Evolutionary conservation across 352 stramenopile genomes (phyloP), one percentile per base, ranked within the genome.

Genomic region (Pseudoperonospora humuli): DNA sequence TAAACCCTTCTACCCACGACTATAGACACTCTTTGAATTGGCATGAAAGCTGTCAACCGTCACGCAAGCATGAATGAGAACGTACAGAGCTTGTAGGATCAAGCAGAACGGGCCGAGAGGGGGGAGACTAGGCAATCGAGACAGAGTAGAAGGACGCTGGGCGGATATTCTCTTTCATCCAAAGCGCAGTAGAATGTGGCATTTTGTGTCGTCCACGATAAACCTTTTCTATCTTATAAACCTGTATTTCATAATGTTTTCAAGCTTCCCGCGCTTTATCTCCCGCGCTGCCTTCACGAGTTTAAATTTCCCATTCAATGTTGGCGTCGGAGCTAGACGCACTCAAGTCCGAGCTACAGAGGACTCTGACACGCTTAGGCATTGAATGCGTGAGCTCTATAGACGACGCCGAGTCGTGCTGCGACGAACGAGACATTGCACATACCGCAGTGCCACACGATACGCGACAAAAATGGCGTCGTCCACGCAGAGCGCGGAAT

Each of bases 1-100:
- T 44, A 87, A 90, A 57, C 78, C 78, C 19, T 87, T 87, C 56
- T 86, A 86, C 54, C 74, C 77, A 28, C 76, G 74, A 48, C 64
- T 88, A 37, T 85, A 86, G 64, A 78, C 17, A 24, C 20, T 3
- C 28, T 57, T 39, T 42, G 13, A 0, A 19, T 37, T 46, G 31
- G 41, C 7, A 8, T 32, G 26, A 14, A 19, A 54, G 39, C 54
- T 55, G 54, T 43, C 10, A n/a, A n/a, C n/a, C n/a, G n/a, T n/a
- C n/a, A n/a, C n/a, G n/a, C n/a, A n/a, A n/a, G n/a, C n/a, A n/a
- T n/a, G n/a, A n/a, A n/a, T n/a, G n/a, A n/a, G n/a, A n/a, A n/a
- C n/a, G n/a, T n/a, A n/a, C n/a, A n/a, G n/a, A n/a, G n/a, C n/a
- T n/a, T n/a, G n/a, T n/a, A n/a, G n/a, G n/a, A n/a, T n/a, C 23